These are phyloP conservation scores for Ampelomyces quisqualis DNA, from an alignment of 2,329 filamentous ascomycete species.

Conservation along the genomic window DNA sequence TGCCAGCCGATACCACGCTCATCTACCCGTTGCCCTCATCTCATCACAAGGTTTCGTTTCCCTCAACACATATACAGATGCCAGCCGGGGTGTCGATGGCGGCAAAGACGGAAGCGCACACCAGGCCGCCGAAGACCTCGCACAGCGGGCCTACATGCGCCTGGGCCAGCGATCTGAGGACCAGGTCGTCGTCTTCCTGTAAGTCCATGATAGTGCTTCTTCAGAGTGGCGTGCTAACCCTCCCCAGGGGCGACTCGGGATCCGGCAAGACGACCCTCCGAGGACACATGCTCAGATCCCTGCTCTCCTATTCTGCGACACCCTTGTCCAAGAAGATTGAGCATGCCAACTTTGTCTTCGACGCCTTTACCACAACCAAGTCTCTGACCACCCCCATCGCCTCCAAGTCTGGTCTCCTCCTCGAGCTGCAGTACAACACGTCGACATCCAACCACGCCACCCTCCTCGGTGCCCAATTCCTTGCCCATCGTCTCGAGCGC, in stretches of 20 bases:
- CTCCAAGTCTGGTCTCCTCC: constrained; percentile 92
- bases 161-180: constrained; percentile 88
- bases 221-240: constrained; percentile 8
- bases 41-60: constrained; percentile 90
- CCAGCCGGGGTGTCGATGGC: constrained; percentile 84
- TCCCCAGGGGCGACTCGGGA: constrained; percentile 81
- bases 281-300: constrained; percentile 79
- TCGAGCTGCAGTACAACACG: constrained; percentile 95
- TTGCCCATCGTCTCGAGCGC: constrained; percentile 89
- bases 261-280: constrained; percentile 94
- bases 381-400: constrained; percentile 92
- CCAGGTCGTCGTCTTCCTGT: constrained; percentile 91
- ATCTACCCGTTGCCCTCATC: constrained; percentile 80
- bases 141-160: constrained; percentile 79
- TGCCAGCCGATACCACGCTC: constrained; percentile 87
- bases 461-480: constrained; percentile 87
- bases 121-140: constrained; percentile 89
- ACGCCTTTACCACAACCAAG: constrained; percentile 94
- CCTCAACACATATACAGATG: constrained; percentile 91
- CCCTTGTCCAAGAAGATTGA: constrained; percentile 92
- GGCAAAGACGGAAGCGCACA: constrained; percentile 88
- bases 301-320: constrained; percentile 87
- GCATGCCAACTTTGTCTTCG: constrained; percentile 91
- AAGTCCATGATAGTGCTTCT: constrained; percentile 46
- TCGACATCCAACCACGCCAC: constrained; percentile 79